Base-by-base conservation (phyloP, 805 yeast genomes). In the Starmerella sp. region DNA sequence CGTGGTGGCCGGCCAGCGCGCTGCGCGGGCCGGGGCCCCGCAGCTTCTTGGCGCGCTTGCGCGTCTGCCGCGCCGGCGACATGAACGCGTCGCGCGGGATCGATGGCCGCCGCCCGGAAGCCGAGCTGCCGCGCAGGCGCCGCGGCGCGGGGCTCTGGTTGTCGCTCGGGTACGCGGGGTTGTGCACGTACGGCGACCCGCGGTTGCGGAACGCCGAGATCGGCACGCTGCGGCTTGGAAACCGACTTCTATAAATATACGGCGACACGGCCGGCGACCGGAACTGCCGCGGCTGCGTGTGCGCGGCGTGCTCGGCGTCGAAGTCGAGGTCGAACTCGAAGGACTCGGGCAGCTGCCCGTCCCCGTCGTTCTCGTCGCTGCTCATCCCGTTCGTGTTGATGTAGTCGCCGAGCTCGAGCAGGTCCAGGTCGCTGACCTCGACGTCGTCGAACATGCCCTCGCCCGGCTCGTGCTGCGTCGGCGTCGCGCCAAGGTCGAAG, bases 131-230 rank as follows among this genome's bases (percentile, higher is more conserved):
- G 6, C 60, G 43, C n/a, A 38, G 10, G 6, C 61, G 53, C 35
- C 60, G 53, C 17, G 56, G 60, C 3, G 54, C 53, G 1, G 62
- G 62, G 52, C 61, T 59, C 38, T 45, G 32, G 34, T 39, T 47
- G 31, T 59, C 62, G 17, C 44, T 36, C 6, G 58, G 55, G 48
- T 54, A 57, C 22, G 62, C 59, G 7, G 52, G 51, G 43, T 58
- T 59, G 42, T 42, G 15, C 22, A 53, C 60, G 22, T 54, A 57
- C n/a, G 62, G 57, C 28, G 79, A 69, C 11, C 85, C 84, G 64
- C 88, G 84, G 70, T 88, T 90, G 65, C 97, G 75, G 68, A 91
- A 91, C 0, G 97, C 97, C 2, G 95, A 86, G 42, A 90, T 70
- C 4, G 97, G 97, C 8, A 88, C 82, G 49, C 60, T 58, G 17